Percentiles rank a stretch among this genome's conserved stretches.
These are phyloP conservation scores for Rhodotorula sp. DNA, from an alignment of 1,284 basidiomycete species.

Conservation along the genomic window DNA sequence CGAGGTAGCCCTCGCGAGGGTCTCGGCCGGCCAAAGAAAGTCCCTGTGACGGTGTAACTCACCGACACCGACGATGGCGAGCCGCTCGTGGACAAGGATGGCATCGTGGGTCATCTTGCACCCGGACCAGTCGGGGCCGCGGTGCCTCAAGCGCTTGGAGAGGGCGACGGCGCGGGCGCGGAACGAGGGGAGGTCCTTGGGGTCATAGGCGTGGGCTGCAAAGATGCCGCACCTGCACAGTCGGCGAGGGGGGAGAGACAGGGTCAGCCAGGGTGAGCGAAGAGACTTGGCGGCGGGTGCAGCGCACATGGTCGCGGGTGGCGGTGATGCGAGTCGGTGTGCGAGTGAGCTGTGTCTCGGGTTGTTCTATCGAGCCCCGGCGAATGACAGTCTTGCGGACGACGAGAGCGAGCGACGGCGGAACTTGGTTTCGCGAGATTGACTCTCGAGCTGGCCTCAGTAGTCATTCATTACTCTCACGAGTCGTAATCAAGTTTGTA, in stretches of 20 bases:
- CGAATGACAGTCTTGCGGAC: no score
- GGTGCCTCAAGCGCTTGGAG: conserved; percentile 84
- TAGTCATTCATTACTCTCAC: background rate
- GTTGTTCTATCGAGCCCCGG: background rate
- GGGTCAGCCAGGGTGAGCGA: background rate
- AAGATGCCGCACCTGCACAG: conserved; percentile 38
- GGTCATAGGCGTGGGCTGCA: conserved; percentile 36
- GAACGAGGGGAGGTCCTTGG: conserved; percentile 33
- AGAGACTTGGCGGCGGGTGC: background rate
- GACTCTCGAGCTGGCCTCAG: background rate
- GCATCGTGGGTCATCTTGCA: conserved; percentile 78
- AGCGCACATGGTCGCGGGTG: background rate
- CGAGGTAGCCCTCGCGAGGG: background rate
- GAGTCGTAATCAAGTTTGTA: no score
- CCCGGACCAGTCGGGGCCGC: conserved; percentile 95
- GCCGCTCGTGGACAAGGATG: conserved; percentile 58
- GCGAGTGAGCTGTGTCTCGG: background rate
- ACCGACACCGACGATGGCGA: conserved; percentile 98
- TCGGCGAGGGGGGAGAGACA: no score
- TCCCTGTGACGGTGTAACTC: background rate
- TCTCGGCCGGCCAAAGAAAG: background rate
- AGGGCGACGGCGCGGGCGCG: conserved; percentile 40
- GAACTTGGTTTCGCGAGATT: background rate
- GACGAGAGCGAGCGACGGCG: background rate
- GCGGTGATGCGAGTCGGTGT: no score